Conservation (phyloP, 2,329 filamentous ascomycete species). For the Cladophialophora bantiana region DNA sequence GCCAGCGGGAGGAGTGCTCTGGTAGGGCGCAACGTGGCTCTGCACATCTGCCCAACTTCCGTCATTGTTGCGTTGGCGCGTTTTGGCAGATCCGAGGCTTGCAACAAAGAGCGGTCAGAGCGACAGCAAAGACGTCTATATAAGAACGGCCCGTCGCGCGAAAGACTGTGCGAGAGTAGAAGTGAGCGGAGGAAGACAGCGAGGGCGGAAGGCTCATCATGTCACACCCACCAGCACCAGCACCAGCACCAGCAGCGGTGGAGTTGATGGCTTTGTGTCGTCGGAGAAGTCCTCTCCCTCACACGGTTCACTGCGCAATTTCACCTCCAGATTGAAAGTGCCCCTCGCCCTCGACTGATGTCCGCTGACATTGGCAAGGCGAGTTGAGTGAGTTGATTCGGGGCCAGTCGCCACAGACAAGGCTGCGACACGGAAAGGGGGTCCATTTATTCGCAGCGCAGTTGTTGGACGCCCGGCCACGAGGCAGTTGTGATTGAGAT, state of each 20-base stretch:
- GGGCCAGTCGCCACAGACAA: slow-evolving; percentile 28
- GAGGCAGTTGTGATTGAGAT: slow-evolving; percentile 37
- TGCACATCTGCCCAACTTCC: slow-evolving; percentile 35
- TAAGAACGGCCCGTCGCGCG: slow-evolving; percentile 21
- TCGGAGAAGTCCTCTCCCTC: slow-evolving; percentile 22
- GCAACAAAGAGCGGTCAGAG: slow-evolving; percentile 35
- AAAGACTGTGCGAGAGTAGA: slow-evolving; percentile 2
- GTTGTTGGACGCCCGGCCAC: slow-evolving; percentile 28
- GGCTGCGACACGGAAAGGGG: slow-evolving; percentile 30
- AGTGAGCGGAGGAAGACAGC: slow-evolving; percentile 6
- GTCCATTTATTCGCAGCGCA: slow-evolving; percentile 27
- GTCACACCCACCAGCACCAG: not conserved
- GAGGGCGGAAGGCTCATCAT: slow-evolving; percentile 9
- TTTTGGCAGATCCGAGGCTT: slow-evolving; percentile 26
- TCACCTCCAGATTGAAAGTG: not conserved
- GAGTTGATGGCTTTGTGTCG: not conserved
- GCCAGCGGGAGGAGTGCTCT: slow-evolving; percentile 17
- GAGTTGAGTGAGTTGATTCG: slow-evolving; percentile 8
- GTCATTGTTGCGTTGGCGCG: slow-evolving; percentile 37
- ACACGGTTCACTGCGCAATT: not conserved
- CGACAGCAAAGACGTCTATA: slow-evolving; percentile 26
- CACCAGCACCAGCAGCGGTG: not conserved
- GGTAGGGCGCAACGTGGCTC: slow-evolving; percentile 37
- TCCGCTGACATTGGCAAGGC: not conserved
- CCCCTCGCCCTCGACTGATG: not conserved